Evolutionary conservation across 2,329 filamentous ascomycete genomes (phyloP), one percentile per base, ranked within the genome.

Genomic region (Fusarium continuum): DNA sequence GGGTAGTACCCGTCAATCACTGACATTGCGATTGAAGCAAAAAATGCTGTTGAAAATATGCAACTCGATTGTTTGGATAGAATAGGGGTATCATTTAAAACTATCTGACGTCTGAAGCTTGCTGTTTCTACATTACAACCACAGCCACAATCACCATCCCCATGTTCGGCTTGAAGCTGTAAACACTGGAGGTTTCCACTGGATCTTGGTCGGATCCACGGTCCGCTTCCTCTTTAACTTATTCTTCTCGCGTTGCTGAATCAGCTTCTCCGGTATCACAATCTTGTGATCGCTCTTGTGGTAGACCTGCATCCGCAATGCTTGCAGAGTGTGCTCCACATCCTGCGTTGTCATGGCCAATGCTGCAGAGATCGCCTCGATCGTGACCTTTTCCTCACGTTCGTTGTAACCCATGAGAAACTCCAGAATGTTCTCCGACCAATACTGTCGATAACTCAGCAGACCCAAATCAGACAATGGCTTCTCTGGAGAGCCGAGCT

Each of bases 341-440:
- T 99, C 95, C 71, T 93, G 92, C 6, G 93, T 93, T n/a, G 94
- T 98, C 94, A 99, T 98, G 4, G 93, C 91, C 8, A 95, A 87
- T 28, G 87, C 77, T 6, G 85, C 82, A 1, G 92, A 93, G 47
- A 99, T 86, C 44, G 91, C 87, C 70, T 97, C 93, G 49, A 98
- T 93, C 53, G 91, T 96, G 49, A 91, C 89, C 72, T 88, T 89
- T 11, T 89, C 87, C 8, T 88, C 86, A 16, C 82, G 79, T 60
- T 90, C 88, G 58, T 88, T 88, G 44, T 84, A 85, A 43, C 89
- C 89, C 40, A 96, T 79, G n/a, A 99, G 82, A 13, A 96, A 75
- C 57, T 97, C 93, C 5, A 98, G 85, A 29, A 99, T 91, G 43
- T 92, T 93, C 75, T 99, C 95, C 25, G 93, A 93, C 95, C 95